Percentiles rank a stretch among this genome's conserved stretches.
These are phyloP conservation scores for peach (Prunus persica) DNA, from an alignment of 306 rosid genomes.

Conservation along the genomic window DNA sequence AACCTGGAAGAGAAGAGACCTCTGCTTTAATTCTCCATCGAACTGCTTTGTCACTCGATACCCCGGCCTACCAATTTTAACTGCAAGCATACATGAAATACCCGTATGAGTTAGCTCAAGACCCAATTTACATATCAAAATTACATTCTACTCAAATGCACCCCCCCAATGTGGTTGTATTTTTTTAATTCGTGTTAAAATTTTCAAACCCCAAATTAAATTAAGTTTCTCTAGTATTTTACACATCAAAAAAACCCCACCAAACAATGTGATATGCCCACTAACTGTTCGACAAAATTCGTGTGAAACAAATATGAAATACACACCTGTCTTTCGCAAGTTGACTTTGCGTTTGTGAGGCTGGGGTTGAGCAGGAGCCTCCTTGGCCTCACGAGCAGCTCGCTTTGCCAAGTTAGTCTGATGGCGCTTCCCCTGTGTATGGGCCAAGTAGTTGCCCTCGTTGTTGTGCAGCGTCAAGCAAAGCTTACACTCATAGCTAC, in stretches of 20 bases:
- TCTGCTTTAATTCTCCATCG: conserved; percentile 87
- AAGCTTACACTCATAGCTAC: conserved; percentile 90
- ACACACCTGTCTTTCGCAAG: conserved; percentile 65
- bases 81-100: conserved; percentile 34
- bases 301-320: neutral
- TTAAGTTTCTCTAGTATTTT: neutral
- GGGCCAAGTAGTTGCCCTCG: conserved; percentile 97
- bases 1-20: conserved; percentile 95
- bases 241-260: neutral
- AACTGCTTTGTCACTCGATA: conserved; percentile 90
- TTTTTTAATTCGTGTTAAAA: neutral
- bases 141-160: neutral
- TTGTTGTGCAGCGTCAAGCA: conserved; percentile 92
- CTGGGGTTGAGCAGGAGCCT: conserved; percentile 94
- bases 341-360: conserved; percentile 91
- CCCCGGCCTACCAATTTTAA: conserved; percentile 96
- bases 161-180: neutral
- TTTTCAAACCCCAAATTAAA: neutral
- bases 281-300: conserved; percentile 12
- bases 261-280: neutral
- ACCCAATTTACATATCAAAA: neutral
- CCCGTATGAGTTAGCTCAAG: neutral
- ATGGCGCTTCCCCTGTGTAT: conserved; percentile 94
- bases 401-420: conserved; percentile 92
- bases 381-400: conserved; percentile 96